Conservation (phyloP, 805 yeast species). For the Hanseniaspora clermontiae region DNA sequence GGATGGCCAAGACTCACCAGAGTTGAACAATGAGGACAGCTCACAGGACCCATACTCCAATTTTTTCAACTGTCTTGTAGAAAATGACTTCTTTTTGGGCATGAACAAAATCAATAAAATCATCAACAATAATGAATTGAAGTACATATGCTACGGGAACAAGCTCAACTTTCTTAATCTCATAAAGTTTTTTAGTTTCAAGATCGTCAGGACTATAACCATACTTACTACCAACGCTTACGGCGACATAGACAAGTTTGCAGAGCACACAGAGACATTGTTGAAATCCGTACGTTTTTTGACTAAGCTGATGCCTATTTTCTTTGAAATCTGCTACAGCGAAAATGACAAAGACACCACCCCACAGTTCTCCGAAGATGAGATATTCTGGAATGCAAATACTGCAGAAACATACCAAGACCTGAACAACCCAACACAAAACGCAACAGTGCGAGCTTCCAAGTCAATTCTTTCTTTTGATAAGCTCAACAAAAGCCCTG, state of each 20-base stretch:
- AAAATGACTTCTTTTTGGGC: slow-evolving; percentile 26
- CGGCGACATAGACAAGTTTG: not conserved
- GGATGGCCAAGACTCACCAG: slow-evolving; percentile 10
- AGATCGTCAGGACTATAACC: slow-evolving; percentile 23
- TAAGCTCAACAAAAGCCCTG: slow-evolving; percentile 6
- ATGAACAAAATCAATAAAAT: slow-evolving; percentile 48
- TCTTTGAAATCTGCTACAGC: slow-evolving; percentile 42
- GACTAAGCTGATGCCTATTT: slow-evolving; percentile 51
- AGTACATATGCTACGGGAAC: slow-evolving; percentile 47
- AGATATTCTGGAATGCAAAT: slow-evolving; percentile 35
- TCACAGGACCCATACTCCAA: slow-evolving; percentile 14
- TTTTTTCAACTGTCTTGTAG: slow-evolving; percentile 14
- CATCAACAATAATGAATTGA: slow-evolving; percentile 45
- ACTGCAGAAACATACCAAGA: slow-evolving; percentile 14
- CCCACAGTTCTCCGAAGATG: slow-evolving; percentile 19
- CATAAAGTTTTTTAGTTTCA: slow-evolving; percentile 31
- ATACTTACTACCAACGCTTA: slow-evolving; percentile 15
- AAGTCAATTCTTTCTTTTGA: slow-evolving; percentile 17
- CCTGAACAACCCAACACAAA: slow-evolving; percentile 15
- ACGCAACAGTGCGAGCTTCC: slow-evolving; percentile 20
- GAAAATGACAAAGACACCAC: slow-evolving; percentile 20
- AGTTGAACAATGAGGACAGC: not conserved
- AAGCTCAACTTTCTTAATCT: slow-evolving; percentile 44
- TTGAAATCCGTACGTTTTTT: slow-evolving; percentile 54
- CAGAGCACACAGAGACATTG: slow-evolving; percentile 27